Percentiles rank a stretch among this genome's conserved stretches.
phyloP scores from a whole-genome alignment of 192 early-diverging fungal genomes.

The Backusella luteola region DNA sequence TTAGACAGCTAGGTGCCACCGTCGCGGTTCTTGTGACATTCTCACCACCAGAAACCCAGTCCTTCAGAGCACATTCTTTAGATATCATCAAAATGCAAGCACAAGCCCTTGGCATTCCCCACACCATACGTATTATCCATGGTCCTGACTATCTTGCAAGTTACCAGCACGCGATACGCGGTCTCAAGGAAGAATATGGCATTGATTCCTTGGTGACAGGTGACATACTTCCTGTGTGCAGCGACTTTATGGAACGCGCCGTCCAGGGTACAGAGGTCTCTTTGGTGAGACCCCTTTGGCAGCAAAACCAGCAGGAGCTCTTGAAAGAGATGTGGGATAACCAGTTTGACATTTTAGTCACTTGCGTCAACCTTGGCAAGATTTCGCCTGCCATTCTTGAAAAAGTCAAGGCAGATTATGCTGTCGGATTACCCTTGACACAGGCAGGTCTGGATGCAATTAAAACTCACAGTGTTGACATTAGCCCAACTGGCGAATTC shows the following conservation, averaged over 20 bases:
- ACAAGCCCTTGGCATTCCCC: conserved; percentile 46
- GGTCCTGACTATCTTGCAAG: conserved; percentile 48
- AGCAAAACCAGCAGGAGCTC: conserved; percentile 40
- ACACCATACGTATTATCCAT: conserved; percentile 38
- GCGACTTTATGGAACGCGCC: conserved; percentile 59
- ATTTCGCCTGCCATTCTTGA: background rate
- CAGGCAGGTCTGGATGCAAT: conserved; percentile 40
- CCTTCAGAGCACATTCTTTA: conserved; percentile 56
- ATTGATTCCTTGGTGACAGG: conserved; percentile 57
- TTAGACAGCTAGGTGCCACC: conserved; percentile 34
- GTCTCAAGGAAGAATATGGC: conserved; percentile 39
- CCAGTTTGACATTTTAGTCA: conserved; percentile 24
- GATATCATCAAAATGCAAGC: conserved; percentile 46
- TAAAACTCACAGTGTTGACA: conserved; percentile 21
- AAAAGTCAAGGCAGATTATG: conserved; percentile 23
- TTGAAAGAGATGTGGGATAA: conserved; percentile 41
- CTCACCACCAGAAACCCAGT: conserved; percentile 40
- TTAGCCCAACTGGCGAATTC: conserved; percentile 63
- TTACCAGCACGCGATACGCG: conserved; percentile 43
- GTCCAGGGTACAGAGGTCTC: conserved; percentile 43
- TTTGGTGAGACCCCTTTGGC: conserved; percentile 58
- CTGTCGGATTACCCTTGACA: conserved; percentile 43
- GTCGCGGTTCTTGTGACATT: conserved; percentile 51
- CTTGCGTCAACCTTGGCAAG: conserved; percentile 28
- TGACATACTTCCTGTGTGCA: conserved; percentile 60